A percentile compares a stretch with the other conserved stretches of the same genome.
phyloP scores from a whole-genome alignment of 345 rosid genomes.

The Gossypium thurberi region DNA sequence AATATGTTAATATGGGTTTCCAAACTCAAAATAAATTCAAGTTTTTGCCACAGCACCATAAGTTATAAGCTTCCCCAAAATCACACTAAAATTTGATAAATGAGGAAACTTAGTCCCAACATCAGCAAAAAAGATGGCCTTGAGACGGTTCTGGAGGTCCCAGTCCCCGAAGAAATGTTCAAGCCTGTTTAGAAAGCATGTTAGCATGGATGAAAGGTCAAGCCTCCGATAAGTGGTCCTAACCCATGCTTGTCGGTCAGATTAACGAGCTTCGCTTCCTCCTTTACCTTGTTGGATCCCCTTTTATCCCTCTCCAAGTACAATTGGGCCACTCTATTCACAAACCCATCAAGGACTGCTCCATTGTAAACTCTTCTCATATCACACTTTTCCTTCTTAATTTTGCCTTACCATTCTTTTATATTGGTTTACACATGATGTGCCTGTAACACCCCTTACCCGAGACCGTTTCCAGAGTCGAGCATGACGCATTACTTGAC shows the following conservation, averaged over 20 bases:
- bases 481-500: too few species aligned
- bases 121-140: constrained; percentile 77
- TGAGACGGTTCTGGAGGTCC: constrained; percentile 89
- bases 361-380: constrained; percentile 48
- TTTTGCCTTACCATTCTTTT: too few species aligned
- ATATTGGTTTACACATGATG: too few species aligned
- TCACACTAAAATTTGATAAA: constrained; percentile 2
- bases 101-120: constrained; percentile 87
- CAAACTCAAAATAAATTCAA: too few species aligned
- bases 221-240: constrained; percentile 72
- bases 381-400: background rate
- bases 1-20: too few species aligned
- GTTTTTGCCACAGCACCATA: too few species aligned
- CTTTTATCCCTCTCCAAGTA: constrained; percentile 88
- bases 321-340: constrained; percentile 65
- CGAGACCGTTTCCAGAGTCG: too few species aligned
- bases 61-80: too few species aligned
- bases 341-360: constrained; percentile 64
- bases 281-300: constrained; percentile 85
- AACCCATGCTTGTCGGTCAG: constrained; percentile 54
- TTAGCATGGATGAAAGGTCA: constrained; percentile 84
- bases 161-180: constrained; percentile 89
- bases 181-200: constrained; percentile 59
- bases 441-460: too few species aligned
- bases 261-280: constrained; percentile 78